A percentile compares a stretch with the other conserved stretches of the same genome.
Conservation (phyloP, 2,329 filamentous ascomycete genomes). For the Sphaerulina musiva region DNA sequence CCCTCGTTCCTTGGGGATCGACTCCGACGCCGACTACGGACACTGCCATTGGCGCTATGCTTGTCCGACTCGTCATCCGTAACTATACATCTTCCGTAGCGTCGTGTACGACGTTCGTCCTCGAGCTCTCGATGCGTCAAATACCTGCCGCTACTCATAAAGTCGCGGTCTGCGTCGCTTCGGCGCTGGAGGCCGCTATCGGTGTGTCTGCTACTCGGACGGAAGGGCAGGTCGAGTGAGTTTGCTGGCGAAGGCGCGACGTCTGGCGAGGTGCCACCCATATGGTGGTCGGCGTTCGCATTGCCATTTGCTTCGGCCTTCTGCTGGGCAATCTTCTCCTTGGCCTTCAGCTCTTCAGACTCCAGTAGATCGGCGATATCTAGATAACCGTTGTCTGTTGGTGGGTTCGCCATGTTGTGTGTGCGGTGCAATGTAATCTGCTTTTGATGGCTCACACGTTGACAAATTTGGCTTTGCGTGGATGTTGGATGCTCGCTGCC, state of each 20-base stretch:
- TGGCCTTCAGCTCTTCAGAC: conserved; percentile 25
- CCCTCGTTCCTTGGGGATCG: conserved; percentile 23
- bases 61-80: conserved; percentile 30
- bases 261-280: conserved; percentile 10
- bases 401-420: conserved; percentile 11
- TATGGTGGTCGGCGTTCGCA: conserved; percentile 7
- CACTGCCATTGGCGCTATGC: conserved; percentile 36
- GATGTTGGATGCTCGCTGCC: conserved; percentile 1
- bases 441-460: conserved; percentile 16
- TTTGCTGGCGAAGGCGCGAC: conserved; percentile 2
- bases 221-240: neutral
- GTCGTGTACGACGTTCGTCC: conserved; percentile 32
- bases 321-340: conserved; percentile 16
- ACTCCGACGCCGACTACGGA: conserved; percentile 28
- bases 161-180: neutral
- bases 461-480: neutral
- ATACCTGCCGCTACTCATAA: conserved; percentile 22
- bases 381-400: conserved; percentile 12
- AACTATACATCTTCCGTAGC: conserved; percentile 21
- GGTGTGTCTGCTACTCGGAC: neutral
- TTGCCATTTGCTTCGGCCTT: conserved; percentile 16
- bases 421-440: neutral
- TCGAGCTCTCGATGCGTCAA: conserved; percentile 32
- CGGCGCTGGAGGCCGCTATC: neutral
- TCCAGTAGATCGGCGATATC: conserved; percentile 30